Percentiles rank a stretch among this genome's conserved stretches.
phyloP scores from a whole-genome alignment of 2,329 filamentous ascomycete species.

The Colletotrichum sp. region DNA sequence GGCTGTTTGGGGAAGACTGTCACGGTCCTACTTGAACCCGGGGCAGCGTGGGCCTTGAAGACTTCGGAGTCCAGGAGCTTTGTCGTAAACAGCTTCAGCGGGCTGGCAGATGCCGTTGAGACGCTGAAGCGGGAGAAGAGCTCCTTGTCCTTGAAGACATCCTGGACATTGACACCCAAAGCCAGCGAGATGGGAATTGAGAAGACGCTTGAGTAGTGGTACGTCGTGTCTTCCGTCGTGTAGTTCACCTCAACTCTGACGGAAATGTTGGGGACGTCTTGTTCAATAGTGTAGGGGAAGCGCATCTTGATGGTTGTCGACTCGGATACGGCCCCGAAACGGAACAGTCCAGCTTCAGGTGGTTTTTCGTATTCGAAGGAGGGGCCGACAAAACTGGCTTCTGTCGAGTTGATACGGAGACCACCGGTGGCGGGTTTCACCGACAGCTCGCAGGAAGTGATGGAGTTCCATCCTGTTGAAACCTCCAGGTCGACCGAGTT shows the following conservation, averaged over 20 bases:
- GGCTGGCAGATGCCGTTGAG: conserved; percentile 77
- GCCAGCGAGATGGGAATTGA: conserved; percentile 77
- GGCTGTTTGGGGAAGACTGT: conserved; percentile 83
- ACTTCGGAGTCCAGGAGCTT: conserved; percentile 73
- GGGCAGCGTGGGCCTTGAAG: conserved; percentile 69
- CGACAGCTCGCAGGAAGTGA: conserved; percentile 63
- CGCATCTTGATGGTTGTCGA: conserved; percentile 60
- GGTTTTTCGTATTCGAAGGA: conserved; percentile 50
- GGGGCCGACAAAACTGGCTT: conserved; percentile 56
- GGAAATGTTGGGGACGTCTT: conserved; percentile 72
- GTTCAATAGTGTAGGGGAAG: conserved; percentile 85
- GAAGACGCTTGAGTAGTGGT: conserved; percentile 66
- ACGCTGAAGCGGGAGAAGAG: conserved; percentile 93
- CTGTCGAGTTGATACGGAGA: conserved; percentile 65
- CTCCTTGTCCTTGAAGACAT: conserved; percentile 84
- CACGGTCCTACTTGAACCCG: conserved; percentile 56
- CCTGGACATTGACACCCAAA: conserved; percentile 94
- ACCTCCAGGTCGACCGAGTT: conserved; percentile 79
- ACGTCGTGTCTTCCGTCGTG: conserved; percentile 68
- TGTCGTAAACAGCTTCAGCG: conserved; percentile 75
- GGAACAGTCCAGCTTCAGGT: conserved; percentile 59
- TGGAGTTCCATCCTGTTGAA: conserved; percentile 75
- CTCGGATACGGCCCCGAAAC: conserved; percentile 51
- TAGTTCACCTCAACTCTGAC: conserved; percentile 81
- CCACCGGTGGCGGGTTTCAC: conserved; percentile 71